Base-by-base conservation (phyloP, 1,284 basidiomycete species). In the Gomphus sp. region DNA sequence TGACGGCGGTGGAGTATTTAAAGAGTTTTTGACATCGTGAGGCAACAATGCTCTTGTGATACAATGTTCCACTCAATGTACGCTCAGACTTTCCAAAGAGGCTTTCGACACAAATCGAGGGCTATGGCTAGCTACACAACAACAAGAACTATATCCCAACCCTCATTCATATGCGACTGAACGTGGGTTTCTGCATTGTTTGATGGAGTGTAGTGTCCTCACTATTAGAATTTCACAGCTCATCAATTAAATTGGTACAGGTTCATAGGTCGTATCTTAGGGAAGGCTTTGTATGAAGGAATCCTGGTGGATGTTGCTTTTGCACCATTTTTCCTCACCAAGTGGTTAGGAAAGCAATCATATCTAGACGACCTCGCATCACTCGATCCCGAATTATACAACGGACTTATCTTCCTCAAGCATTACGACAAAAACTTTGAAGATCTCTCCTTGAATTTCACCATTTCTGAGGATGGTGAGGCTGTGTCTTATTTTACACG, bases 271-370 rank as follows among this genome's bases (percentile, higher is more conserved):
- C 79, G 92, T 0, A 89, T 99, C 28, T 76, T 98, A 0, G 96
- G 95, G 10, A 98, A 98, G 70, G 96, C 96, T 0, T 78, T 99
- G 66, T 99, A 99, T 69, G 93, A 98, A 58, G 94, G 95, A 2
- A 98, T 99, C 54, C 77, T 99, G 7, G 86, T 97, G n/a, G 93
- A 98, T 65, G 91, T 96, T 4, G 89, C 89, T 1, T 98, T 99
- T 72, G 94, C 97, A 0, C 85, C 86, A 8, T 99, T 99, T 76
- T 99, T 99, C 80, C 77, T 96, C 41, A 84, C 88, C 12, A 94
- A 94, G 89, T 95, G 93, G 92, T 78, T 96, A 0, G 90, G 87
- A 22, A 84, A 85, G 66, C 89, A 93, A 70, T 92, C 87, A 64
- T 93, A 89, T 73, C 74, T 97, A 39, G 93, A 97, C 67, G 94